Evolutionary conservation across 495 filamentous ascomycete species (phyloP), one percentile per base, ranked within the genome.

Genomic region (Aspergillus carlsbadensis): DNA sequence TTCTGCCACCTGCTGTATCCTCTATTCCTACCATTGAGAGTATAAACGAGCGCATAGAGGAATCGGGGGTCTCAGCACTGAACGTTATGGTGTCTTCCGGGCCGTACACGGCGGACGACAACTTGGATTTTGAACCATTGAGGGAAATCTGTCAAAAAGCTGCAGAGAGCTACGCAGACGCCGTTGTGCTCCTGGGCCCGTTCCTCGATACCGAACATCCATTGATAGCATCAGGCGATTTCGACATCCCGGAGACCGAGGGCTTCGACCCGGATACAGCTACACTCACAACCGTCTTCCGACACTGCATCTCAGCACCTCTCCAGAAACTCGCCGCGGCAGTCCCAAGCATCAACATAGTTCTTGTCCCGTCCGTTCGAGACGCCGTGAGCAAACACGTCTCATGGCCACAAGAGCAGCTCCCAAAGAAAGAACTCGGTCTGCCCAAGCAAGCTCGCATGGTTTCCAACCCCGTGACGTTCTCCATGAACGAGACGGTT

Each of bases 151-250:
- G 92, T 68, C 77, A 79, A 56, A 84, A 85, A 60, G 92, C 92
- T 20, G 85, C 84, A 24, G 85, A 89, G 50, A 82, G 78, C 34
- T 86, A 81, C 56, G 86, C 88, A 7, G 94, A 98, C 63, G 81
- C 83, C n/a, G 69, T 98, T 29, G 79, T 98, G 14, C 77, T 98
- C 21, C 72, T 83, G 41, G 94, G 94, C 0, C 94, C 94, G 2
- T 96, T 98, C 67, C 78, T 98, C 52, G 94, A 98, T 66, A 76
- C 84, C 40, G 91, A 95, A 57, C 94, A 98, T 63, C 93, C 94
- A 4, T 74, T 94, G n/a, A 80, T 98, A 46, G 86, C 88, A 51
- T 81, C 86, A 2, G 94, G 94, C 18, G 91, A 96, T 64, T 96
- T 96, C 62, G 92, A 96, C 62, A 81, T 96, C 21, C 92, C 90